phyloP scores from a whole-genome alignment of 345 rosid genomes.

The Aethionema arabicum region DNA sequence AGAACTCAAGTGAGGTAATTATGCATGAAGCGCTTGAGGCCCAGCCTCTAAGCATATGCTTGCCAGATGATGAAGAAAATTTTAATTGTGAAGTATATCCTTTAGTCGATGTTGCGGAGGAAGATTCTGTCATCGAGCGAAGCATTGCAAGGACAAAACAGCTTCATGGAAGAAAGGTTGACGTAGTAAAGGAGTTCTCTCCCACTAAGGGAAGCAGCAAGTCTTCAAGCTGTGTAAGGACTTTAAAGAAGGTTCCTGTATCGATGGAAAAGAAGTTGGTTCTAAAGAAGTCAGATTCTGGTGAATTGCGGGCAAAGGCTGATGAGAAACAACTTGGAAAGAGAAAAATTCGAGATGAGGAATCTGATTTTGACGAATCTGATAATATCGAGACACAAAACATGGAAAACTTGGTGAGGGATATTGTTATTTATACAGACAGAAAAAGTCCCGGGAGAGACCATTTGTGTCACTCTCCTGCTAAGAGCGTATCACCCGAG shows the following conservation, averaged over 20 bases:
- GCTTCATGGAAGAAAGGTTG: conserved; percentile 49
- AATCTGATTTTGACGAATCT: not conserved
- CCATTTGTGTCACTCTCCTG: conserved; percentile 21
- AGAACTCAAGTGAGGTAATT: not conserved
- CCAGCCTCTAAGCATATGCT: not conserved
- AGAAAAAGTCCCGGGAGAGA: conserved; percentile 17
- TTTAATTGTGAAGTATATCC: not conserved
- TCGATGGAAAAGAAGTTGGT: conserved; percentile 23
- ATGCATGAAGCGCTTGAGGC: not conserved
- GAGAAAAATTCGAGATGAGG: conserved; percentile 18
- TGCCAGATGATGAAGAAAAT: not conserved
- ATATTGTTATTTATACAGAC: conserved; percentile 20
- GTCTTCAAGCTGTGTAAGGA: conserved; percentile 32
- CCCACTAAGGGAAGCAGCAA: conserved; percentile 48
- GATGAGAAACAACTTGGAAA: conserved; percentile 31
- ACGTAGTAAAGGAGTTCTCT: conserved; percentile 57
- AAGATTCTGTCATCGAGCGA: conserved; percentile 1
- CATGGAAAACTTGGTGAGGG: conserved; percentile 31
- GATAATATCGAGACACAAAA: too few species aligned
- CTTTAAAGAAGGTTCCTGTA: conserved; percentile 9
- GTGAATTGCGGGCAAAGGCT: conserved; percentile 19
- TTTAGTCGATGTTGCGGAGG: not conserved
- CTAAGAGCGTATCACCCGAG: conserved; percentile 21
- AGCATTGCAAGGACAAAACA: conserved; percentile 32
- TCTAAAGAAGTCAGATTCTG: conserved; percentile 28